Conservation (phyloP, 2,329 filamentous ascomycete species). For the Chrysosporium queenslandicum region DNA sequence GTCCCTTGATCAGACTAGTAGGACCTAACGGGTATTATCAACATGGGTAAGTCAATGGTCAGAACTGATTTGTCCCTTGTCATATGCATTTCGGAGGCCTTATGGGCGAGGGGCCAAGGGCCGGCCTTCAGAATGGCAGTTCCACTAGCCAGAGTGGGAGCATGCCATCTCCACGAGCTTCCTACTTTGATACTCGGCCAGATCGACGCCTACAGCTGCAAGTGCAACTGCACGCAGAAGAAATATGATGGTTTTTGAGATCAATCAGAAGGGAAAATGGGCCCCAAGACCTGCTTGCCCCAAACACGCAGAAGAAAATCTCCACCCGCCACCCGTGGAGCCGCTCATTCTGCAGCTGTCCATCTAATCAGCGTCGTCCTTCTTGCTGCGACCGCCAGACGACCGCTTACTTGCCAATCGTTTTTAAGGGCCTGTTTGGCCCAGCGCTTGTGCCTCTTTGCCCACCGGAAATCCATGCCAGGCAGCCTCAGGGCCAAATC, state of each 20-base stretch:
- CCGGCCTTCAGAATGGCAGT: background rate
- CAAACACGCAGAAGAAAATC: background rate
- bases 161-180: background rate
- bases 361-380: conserved; percentile 7
- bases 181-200: background rate
- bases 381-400: conserved; percentile 8
- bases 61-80: conserved; percentile 5
- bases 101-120: background rate
- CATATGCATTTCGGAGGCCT: conserved; percentile 6
- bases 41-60: conserved; percentile 7
- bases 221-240: background rate
- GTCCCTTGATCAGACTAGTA: conserved; percentile 8
- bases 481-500: conserved; percentile 3
- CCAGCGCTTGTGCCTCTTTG: conserved; percentile 8
- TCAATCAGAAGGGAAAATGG: background rate
- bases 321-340: conserved; percentile 4
- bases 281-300: background rate
- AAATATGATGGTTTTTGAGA: background rate
- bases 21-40: conserved; percentile 8
- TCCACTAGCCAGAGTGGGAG: background rate
- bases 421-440: background rate
- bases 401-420: conserved; percentile 11
- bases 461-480: conserved; percentile 3
- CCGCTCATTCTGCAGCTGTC: conserved; percentile 9
- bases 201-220: background rate